phyloP scores from a whole-genome alignment of 2,329 filamentous ascomycete genomes.

The Ceratocystis harringtonii region DNA sequence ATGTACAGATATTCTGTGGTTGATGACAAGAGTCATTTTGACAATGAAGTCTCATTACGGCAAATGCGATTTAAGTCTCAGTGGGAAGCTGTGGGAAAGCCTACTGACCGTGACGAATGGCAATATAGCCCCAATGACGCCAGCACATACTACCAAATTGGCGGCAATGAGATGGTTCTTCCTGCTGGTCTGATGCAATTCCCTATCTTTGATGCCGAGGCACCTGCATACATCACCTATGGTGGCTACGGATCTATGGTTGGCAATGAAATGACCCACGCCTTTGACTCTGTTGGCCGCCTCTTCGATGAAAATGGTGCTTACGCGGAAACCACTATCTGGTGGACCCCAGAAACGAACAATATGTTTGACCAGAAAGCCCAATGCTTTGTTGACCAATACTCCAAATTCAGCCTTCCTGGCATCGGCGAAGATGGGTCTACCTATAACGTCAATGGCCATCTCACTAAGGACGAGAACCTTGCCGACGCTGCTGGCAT shows the following conservation, averaged over 20 bases:
- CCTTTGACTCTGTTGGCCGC: constrained; percentile 51
- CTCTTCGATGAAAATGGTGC: constrained; percentile 39
- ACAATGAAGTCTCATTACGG: constrained; percentile 38
- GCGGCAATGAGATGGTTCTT: constrained; percentile 52
- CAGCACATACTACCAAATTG: constrained; percentile 52
- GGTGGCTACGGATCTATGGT: constrained; percentile 53
- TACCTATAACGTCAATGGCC: too few relatives aligned
- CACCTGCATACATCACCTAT: constrained; percentile 52
- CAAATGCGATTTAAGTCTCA: constrained; percentile 32
- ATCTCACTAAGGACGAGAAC: too few relatives aligned
- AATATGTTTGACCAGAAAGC: constrained; percentile 42
- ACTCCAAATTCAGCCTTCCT: constrained; percentile 24
- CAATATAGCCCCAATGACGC: constrained; percentile 44
- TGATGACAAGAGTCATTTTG: constrained; percentile 37
- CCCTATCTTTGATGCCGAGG: constrained; percentile 46
- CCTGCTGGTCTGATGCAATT: constrained; percentile 56
- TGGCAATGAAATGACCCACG: constrained; percentile 56
- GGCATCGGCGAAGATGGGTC: too few relatives aligned
- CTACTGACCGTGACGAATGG: constrained; percentile 46
- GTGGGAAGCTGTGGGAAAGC: constrained; percentile 45
- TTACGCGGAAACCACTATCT: constrained; percentile 44
- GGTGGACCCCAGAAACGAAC: constrained; percentile 50
- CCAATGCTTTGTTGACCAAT: constrained; percentile 55
- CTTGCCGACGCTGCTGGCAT: too few relatives aligned
- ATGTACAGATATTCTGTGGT: constrained; percentile 43